Evolutionary conservation across 2,329 filamentous ascomycete species (phyloP).

Genomic region (Kalaharituber pfeilii): DNA sequence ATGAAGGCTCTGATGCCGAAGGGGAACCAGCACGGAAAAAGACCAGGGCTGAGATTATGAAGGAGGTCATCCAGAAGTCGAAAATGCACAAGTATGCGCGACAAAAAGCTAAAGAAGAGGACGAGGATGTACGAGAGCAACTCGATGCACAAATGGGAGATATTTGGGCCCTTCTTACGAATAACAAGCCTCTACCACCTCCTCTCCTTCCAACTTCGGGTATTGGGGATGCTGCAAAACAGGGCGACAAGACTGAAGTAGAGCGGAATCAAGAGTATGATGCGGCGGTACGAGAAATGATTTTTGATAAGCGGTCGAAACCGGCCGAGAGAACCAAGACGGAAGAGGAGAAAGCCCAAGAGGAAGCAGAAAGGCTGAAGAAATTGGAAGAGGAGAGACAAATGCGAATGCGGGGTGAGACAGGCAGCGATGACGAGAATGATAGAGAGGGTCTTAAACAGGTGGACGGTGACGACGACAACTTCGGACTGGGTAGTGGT

Average conservation of each 20-base stretch:
- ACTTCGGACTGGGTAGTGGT: conserved; percentile 38
- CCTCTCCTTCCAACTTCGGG: conserved; percentile 23
- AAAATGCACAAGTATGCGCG: conserved; percentile 90
- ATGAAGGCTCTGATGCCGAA: conserved; percentile 31
- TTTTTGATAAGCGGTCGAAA: conserved; percentile 66
- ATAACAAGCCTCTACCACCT: conserved; percentile 31
- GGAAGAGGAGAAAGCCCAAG: conserved; percentile 63
- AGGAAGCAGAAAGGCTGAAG: conserved; percentile 59
- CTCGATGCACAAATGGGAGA: conserved; percentile 69
- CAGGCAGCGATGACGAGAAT: conserved; percentile 47
- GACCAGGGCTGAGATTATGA: conserved; percentile 91
- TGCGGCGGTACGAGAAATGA: conserved; percentile 59
- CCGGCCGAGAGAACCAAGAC: conserved; percentile 83
- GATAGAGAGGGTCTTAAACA: conserved; percentile 32
- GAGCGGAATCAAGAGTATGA: conserved; percentile 66
- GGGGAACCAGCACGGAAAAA: conserved; percentile 66
- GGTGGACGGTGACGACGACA: conserved; percentile 27
- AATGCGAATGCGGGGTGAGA: conserved; percentile 72
- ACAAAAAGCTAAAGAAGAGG: conserved; percentile 80
- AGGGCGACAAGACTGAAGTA: conserved; percentile 43
- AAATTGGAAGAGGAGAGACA: conserved; percentile 68
- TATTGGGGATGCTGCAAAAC: conserved; percentile 27
- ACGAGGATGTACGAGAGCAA: conserved; percentile 69
- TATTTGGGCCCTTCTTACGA: conserved; percentile 53
- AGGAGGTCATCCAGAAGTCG: conserved; percentile 93